Base-by-base conservation (phyloP, 768 basidiomycete species). In the Lactarius akahatsu region DNA sequence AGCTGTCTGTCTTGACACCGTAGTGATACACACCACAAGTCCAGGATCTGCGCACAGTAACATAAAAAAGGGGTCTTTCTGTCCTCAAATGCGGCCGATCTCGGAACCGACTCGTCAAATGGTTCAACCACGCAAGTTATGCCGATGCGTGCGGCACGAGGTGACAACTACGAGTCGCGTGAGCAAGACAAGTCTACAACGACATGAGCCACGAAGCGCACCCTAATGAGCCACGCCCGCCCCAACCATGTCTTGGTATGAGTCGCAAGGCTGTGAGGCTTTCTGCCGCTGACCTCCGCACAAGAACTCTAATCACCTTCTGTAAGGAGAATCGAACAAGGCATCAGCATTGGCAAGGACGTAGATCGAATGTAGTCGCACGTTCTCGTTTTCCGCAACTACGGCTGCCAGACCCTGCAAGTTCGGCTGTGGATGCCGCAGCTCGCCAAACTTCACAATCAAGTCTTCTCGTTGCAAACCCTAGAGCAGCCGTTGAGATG, bases 221-320 rank as follows among this genome's bases (percentile, higher is more conserved):
- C 89, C 94, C 94, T 52, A 97, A 78, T 74, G 89, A 80, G 10
- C 94, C 94, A 65, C 92, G 80, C 11, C 94, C 94, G 68, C 92
- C 93, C 94, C 94, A 97, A 8, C 88, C 88, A 64, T 81, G 84
- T 59, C 85, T 76, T 7, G 93, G 92, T 3, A 79, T 87, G 52
- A 94, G 78, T n/a, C 76, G 81, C 64, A 93, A 72, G 23, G 78
- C 78, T 16, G 85, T 70, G 8, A 71, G 74, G 68, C 83, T 74
- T 3, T 75, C 80, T 6, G 78, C 75, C 52, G 47, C 67, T 8
- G 62, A 38, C 36, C 91, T 85, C 34, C 85, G 76, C 10, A 92
- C 81, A 55, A 82, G 80, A 61, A 94, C 79, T 6, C 76, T 72
- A 43, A 94, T 77, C 56, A 82, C 80, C 57, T 81, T 81, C 92